These are phyloP conservation scores for Jackrogersella minutella DNA, from an alignment of 495 filamentous ascomycete genomes.

Conservation along the genomic window DNA sequence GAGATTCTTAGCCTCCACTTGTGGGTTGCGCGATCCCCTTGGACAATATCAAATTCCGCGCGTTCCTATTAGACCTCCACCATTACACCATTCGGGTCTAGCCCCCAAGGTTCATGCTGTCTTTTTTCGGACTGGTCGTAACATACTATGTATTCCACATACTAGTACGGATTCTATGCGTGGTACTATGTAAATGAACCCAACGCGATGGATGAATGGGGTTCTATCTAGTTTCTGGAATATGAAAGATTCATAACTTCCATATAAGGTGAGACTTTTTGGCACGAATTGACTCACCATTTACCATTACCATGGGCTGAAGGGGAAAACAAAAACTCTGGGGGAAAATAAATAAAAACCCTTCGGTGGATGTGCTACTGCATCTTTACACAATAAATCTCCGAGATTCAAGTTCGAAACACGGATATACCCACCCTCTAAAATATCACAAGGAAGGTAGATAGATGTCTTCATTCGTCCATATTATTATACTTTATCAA, in stretches of 20 bases:
- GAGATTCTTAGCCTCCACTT: slow-evolving; percentile 36
- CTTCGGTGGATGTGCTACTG: slow-evolving; percentile 9
- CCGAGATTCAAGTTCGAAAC: slow-evolving; percentile 34
- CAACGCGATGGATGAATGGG: background rate
- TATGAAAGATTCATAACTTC: too few relatives aligned
- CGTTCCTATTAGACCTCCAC: slow-evolving; percentile 19
- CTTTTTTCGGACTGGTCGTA: slow-evolving; percentile 9
- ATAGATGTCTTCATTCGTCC: background rate
- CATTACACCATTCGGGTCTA: background rate
- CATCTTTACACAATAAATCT: slow-evolving; percentile 38
- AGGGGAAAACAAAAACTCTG: background rate
- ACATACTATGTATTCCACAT: too few relatives aligned
- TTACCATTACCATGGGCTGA: background rate
- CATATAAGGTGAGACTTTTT: background rate
- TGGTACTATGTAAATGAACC: too few relatives aligned
- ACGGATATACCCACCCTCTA: slow-evolving; percentile 15
- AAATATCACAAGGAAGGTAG: background rate
- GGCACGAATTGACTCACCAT: background rate
- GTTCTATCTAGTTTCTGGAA: background rate
- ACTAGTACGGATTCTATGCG: too few relatives aligned
- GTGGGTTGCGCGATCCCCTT: slow-evolving; percentile 27
- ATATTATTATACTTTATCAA: background rate
- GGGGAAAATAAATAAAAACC: background rate
- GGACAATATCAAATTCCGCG: slow-evolving; percentile 27
- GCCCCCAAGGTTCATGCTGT: slow-evolving; percentile 18